A percentile compares a stretch with the other conserved stretches of the same genome.
Conservation (phyloP, 768 basidiomycete genomes). For the Mycena vitilis region DNA sequence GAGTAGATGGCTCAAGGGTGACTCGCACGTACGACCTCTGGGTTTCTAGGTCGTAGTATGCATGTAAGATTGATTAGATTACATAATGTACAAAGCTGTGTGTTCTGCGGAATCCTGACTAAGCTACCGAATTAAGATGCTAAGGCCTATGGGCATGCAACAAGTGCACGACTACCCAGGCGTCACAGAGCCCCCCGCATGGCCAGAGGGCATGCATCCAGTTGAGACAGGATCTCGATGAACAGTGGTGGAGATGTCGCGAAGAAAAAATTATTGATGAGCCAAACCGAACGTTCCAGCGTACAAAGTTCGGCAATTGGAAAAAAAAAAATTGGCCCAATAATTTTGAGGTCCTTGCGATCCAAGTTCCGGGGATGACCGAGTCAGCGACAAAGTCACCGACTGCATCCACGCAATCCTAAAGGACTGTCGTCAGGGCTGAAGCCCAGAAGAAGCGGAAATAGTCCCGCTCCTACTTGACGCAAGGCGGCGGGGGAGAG, state of each 20-base stretch:
- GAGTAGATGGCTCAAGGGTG: not conserved
- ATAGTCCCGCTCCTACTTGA: no score
- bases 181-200: slow-evolving; percentile 1
- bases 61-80: not conserved
- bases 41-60: not conserved
- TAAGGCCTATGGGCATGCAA: not conserved
- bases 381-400: not conserved
- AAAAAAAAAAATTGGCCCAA: not conserved
- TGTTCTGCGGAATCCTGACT: not conserved
- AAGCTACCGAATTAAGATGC: not conserved
- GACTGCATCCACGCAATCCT: not conserved
- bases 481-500: no score
- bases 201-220: not conserved
- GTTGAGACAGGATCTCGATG: not conserved
- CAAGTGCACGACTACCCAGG: not conserved
- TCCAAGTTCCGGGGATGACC: not conserved
- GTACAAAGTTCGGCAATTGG: not conserved
- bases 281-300: not conserved
- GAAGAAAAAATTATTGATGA: not conserved
- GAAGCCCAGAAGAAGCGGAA: no score
- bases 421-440: no score
- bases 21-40: slow-evolving; percentile 2
- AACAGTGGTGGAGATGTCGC: not conserved
- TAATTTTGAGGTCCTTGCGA: not conserved
- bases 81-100: not conserved